Conservation (phyloP, 805 yeast genomes). For the Yamadazyma takamatsuzukensis region DNA sequence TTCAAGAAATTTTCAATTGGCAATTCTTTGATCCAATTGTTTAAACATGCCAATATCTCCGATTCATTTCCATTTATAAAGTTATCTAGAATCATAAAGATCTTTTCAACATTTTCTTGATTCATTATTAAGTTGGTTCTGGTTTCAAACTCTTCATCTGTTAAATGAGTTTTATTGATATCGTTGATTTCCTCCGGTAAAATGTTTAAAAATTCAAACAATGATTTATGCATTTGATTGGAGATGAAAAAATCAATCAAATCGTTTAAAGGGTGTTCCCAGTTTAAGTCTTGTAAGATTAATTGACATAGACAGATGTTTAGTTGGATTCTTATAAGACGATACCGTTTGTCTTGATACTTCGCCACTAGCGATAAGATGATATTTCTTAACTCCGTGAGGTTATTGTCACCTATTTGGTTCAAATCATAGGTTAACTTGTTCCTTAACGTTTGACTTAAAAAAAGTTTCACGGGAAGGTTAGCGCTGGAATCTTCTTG, state of each 20-base stretch:
- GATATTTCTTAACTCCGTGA: constrained; percentile 62
- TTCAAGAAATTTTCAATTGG: constrained; percentile 68
- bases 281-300: constrained; percentile 69
- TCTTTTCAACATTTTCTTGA: constrained; percentile 56
- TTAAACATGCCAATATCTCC: constrained; percentile 65
- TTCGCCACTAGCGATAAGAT: constrained; percentile 53
- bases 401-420: constrained; percentile 64
- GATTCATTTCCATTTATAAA: constrained; percentile 33
- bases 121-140: constrained; percentile 61
- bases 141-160: constrained; percentile 71
- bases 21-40: constrained; percentile 88
- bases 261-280: constrained; percentile 63
- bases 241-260: constrained; percentile 23
- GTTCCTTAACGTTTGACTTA: constrained; percentile 86
- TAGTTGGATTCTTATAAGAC: constrained; percentile 75
- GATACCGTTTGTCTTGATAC: constrained; percentile 31
- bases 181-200: constrained; percentile 89
- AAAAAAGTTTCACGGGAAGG: constrained; percentile 69
- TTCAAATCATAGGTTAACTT: constrained; percentile 79
- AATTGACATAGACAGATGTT: constrained; percentile 79
- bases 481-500: constrained; percentile 26
- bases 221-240: constrained; percentile 19
- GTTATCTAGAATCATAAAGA: constrained; percentile 58
- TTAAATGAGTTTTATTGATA: constrained; percentile 69
- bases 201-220: constrained; percentile 79